These are phyloP conservation scores for Rhizophagus prolifer DNA, from an alignment of 192 early-diverging fungal genomes.

Conservation along the genomic window DNA sequence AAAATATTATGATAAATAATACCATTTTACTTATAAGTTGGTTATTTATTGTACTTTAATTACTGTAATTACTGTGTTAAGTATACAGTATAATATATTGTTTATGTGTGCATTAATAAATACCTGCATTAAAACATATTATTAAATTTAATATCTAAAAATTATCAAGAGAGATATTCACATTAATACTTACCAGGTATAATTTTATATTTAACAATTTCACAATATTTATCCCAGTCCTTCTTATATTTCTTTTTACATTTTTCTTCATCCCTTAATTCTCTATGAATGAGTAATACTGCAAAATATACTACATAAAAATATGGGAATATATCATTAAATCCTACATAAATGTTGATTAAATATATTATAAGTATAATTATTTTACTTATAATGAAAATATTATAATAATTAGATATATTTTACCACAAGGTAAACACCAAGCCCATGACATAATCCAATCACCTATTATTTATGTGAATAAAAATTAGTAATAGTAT, in stretches of 20 bases:
- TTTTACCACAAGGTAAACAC: slow-evolving; percentile 76
- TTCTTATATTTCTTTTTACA: slow-evolving; percentile 91
- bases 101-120: background rate
- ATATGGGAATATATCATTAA: slow-evolving; percentile 79
- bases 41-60: too few species aligned
- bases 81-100: too few species aligned
- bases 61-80: too few species aligned
- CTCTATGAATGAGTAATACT: slow-evolving; percentile 86
- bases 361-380: background rate
- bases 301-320: slow-evolving; percentile 94
- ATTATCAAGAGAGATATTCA: too few species aligned
- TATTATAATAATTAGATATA: background rate
- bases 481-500: background rate
- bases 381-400: background rate
- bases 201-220: slow-evolving; percentile 78
- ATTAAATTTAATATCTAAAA: background rate
- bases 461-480: slow-evolving; percentile 63
- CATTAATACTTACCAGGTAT: slow-evolving; percentile 59
- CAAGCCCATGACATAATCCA: slow-evolving; percentile 91
- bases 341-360: slow-evolving; percentile 41
- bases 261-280: slow-evolving; percentile 84
- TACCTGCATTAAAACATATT: background rate
- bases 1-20: too few species aligned
- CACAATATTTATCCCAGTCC: slow-evolving; percentile 89
- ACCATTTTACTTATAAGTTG: too few species aligned